phyloP scores from a whole-genome alignment of 495 filamentous ascomycete genomes.

The Neurospora hispaniola region DNA sequence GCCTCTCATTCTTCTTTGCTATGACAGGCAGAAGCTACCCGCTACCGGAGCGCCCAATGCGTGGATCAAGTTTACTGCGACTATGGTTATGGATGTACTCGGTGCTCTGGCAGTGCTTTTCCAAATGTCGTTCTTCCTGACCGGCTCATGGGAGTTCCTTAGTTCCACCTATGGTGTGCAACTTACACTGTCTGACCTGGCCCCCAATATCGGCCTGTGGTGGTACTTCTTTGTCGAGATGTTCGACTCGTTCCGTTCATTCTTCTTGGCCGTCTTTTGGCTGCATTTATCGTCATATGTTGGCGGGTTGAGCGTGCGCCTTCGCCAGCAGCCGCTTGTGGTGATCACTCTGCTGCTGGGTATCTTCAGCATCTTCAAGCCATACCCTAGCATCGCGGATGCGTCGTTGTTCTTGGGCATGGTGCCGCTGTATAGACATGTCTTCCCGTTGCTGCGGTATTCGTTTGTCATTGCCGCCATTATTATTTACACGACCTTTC shows the following conservation, averaged over 20 bases:
- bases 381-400: constrained; percentile 87
- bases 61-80: constrained; percentile 35
- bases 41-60: neutral
- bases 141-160: constrained; percentile 77
- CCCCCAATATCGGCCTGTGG: constrained; percentile 93
- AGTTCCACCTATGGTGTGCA: constrained; percentile 85
- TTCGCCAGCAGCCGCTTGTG: constrained; percentile 77
- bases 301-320: constrained; percentile 66
- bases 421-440: constrained; percentile 78
- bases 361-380: constrained; percentile 87
- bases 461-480: constrained; percentile 75
- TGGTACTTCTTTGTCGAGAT: constrained; percentile 99
- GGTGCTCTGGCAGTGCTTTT: constrained; percentile 47
- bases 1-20: constrained; percentile 71
- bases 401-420: constrained; percentile 72
- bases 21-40: constrained; percentile 46
- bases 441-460: constrained; percentile 94
- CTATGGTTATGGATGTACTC: constrained; percentile 37
- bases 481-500: constrained; percentile 73
- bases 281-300: constrained; percentile 85
- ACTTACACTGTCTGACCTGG: constrained; percentile 81
- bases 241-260: constrained; percentile 94
- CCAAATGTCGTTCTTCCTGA: constrained; percentile 61
- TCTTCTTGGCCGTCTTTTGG: constrained; percentile 98
- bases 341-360: constrained; percentile 72